Evolutionary conservation across 139 green algal genomes (phyloP).

Genomic region (Closterium sp.): DNA sequence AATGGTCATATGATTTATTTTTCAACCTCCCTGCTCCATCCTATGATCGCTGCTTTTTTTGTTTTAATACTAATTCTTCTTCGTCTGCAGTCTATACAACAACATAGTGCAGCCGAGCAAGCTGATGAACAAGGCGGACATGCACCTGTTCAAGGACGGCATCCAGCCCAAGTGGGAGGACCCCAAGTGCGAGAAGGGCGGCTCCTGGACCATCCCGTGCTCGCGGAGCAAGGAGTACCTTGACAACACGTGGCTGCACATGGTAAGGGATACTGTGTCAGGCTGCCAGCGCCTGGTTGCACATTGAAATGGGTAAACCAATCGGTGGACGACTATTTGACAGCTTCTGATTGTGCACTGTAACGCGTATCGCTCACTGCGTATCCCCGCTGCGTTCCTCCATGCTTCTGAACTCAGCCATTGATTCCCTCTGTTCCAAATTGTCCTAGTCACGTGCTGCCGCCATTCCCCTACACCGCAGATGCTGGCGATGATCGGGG

Average conservation of each 20-base stretch:
- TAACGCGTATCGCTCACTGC: too few species aligned
- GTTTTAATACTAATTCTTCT: background rate
- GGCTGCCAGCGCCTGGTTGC: too few species aligned
- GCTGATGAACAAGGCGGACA: conserved; percentile 79
- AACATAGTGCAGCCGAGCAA: conserved; percentile 93
- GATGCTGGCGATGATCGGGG: conserved; percentile 94
- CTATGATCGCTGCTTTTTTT: background rate
- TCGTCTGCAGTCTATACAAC: conserved; percentile 89
- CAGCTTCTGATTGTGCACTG: too few species aligned
- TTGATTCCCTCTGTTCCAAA: too few species aligned
- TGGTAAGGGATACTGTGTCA: conserved; percentile 43
- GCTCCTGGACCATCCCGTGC: conserved; percentile 74
- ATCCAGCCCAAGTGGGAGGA: conserved; percentile 99
- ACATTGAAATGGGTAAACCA: too few species aligned
- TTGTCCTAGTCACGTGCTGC: background rate
- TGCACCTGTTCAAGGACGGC: conserved; percentile 95
- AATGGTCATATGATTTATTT: background rate
- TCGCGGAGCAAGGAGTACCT: conserved; percentile 53
- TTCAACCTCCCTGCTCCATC: too few species aligned
- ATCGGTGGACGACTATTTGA: too few species aligned
- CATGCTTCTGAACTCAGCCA: too few species aligned
- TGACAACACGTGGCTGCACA: conserved; percentile 92
- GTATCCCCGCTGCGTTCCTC: too few species aligned
- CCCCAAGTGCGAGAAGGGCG: conserved; percentile 73
- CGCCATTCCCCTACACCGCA: conserved; percentile 41